Percentiles rank a stretch among this genome's conserved stretches.
phyloP scores from a whole-genome alignment of 805 yeast genomes.

The Metschnikowia noctiluminum region DNA sequence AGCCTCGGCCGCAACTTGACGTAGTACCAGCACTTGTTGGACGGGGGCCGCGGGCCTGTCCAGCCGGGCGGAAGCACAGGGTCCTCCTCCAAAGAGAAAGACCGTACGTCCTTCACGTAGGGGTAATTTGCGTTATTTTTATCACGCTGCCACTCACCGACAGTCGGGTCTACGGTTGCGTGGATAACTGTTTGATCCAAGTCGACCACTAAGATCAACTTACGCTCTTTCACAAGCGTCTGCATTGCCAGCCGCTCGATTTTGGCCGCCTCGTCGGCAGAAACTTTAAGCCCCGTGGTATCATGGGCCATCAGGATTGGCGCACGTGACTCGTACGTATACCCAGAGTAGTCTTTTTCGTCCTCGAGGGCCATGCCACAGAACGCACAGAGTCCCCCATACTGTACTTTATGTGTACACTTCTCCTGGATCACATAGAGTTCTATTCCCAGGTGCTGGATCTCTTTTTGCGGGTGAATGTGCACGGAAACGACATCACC shows the following conservation, averaged over 20 bases:
- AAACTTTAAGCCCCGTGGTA: slow-evolving; percentile 76
- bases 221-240: slow-evolving; percentile 20
- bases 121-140: slow-evolving; percentile 80
- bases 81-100: slow-evolving; percentile 78
- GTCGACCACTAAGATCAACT: slow-evolving; percentile 89
- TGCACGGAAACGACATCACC: slow-evolving; percentile 57
- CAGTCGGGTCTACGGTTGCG: slow-evolving; percentile 96
- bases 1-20: slow-evolving; percentile 92
- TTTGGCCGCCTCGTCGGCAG: slow-evolving; percentile 80
- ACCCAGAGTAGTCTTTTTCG: slow-evolving; percentile 72
- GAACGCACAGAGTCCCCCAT: slow-evolving; percentile 89
- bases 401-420: slow-evolving; percentile 89
- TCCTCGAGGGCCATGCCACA: slow-evolving; percentile 79
- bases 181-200: slow-evolving; percentile 96
- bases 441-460: slow-evolving; percentile 43
- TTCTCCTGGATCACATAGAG: slow-evolving; percentile 69
- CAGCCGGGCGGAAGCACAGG: slow-evolving; percentile 54
- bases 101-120: slow-evolving; percentile 75
- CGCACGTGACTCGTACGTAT: slow-evolving; percentile 66
- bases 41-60: slow-evolving; percentile 58
- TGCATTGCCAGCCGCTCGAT: slow-evolving; percentile 68
- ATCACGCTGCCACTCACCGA: slow-evolving; percentile 93
- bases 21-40: slow-evolving; percentile 77
- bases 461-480: slow-evolving; percentile 57
- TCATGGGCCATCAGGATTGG: slow-evolving; percentile 89